Base-by-base conservation (phyloP, 179 eudicot species). In the Drosera spatulata region DNA sequence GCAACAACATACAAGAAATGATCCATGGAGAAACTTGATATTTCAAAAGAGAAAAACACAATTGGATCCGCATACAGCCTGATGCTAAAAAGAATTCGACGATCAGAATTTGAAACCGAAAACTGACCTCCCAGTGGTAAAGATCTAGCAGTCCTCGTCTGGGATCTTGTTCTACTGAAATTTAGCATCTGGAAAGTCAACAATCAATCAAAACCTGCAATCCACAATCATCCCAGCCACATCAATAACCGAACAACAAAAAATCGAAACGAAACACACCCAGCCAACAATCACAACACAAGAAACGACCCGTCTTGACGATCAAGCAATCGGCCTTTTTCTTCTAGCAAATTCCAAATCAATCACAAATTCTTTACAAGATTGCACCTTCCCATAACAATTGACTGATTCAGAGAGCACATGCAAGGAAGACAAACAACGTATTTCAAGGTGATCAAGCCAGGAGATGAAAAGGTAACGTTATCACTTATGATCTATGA, bases 51-150 rank as follows among this genome's bases (percentile, higher is more conserved):
- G n/a, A n/a, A n/a, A n/a, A n/a, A n/a, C 45, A 42, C 4, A 42
- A 3, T 42, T 42, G 4, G 4, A 3, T 42, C 3, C 6, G 6
- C 45, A 42, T 42, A 6, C 45, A 42, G 45, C 45, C 3, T 42
- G 45, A 42, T 42, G 45, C 45, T 3, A 42, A 3, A 54, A 39
- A 14, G 37, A 33, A n/a, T 12, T 5, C 3, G 37, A 40, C 4
- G 14, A n/a, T n/a, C n/a, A n/a, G n/a, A n/a, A n/a, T n/a, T n/a
- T n/a, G 4, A 22, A 41, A 55, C 62, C 39, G 37, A 50, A 74
- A 57, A 58, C 73, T 59, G 50, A 85, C 95, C 96, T 67, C 82
- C 82, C 59, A 88, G 52, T 53, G 88, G 78, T 75, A 80, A 58
- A 58, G 94, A 69, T 79, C 88, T 77, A 47, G 65, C 70, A 60